Percentiles rank a stretch among this genome's conserved stretches.
Conservation (phyloP, 352 stramenopile species). For the Thalassiosira exigua region DNA sequence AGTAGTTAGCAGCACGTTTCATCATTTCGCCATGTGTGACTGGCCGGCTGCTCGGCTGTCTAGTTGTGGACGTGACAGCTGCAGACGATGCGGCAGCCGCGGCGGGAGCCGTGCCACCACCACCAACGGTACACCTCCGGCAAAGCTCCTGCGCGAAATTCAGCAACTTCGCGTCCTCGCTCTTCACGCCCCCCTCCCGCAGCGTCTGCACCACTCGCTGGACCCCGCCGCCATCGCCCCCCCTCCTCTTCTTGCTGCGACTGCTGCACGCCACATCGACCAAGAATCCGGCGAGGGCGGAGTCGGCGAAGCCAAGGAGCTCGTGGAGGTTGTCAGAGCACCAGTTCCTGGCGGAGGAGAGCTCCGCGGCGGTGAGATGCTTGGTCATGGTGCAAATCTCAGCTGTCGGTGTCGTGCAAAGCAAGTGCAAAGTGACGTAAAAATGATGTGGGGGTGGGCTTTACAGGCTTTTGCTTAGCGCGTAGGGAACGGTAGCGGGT, state of each 20-base stretch:
- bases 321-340: constrained; percentile 78
- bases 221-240: constrained; percentile 2
- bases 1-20: constrained; percentile 60
- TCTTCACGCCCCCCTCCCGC: constrained; percentile 56
- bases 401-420: no score
- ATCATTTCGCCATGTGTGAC: constrained; percentile 72
- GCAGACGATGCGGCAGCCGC: neutral
- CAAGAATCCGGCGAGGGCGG: constrained; percentile 70
- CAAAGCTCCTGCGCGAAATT: constrained; percentile 68
- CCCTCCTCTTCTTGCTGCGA: constrained; percentile 22
- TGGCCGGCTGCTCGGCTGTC: neutral
- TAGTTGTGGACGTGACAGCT: neutral
- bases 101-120: neutral
- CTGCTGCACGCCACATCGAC: constrained; percentile 54
- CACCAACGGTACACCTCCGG: constrained; percentile 22
- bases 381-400: constrained; percentile 12
- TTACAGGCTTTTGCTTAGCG: no score
- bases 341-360: constrained; percentile 46
- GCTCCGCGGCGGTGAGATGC: neutral
- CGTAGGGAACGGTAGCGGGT: no score
- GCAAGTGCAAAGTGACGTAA: no score
- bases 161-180: constrained; percentile 13
- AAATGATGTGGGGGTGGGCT: no score
- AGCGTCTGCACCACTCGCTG: constrained; percentile 57
- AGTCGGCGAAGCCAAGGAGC: constrained; percentile 76